Conservation (phyloP, 1,284 basidiomycete genomes). For the Anthracocystis walkeri region DNA sequence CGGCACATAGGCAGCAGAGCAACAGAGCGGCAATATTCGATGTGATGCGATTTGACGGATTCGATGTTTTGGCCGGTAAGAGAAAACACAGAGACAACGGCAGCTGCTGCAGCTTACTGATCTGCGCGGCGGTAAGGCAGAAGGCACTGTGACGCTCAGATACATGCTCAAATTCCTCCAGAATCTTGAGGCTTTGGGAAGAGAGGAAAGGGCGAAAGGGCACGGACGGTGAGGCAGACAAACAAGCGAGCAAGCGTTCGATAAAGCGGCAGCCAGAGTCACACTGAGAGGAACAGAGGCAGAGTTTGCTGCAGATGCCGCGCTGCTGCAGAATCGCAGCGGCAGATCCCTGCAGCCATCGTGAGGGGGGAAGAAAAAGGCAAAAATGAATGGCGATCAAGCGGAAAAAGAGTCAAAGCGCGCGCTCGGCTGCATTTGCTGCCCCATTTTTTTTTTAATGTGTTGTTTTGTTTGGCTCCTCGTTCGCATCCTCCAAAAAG, state of each 20-base stretch:
- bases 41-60: background rate
- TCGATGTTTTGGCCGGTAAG: slow-evolving; percentile 1
- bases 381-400: background rate
- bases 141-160: slow-evolving; percentile 30
- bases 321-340: background rate
- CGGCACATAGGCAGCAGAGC: background rate
- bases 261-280: slow-evolving; percentile 5
- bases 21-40: background rate
- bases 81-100: background rate
- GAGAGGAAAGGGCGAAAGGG: background rate
- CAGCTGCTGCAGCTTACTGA: background rate
- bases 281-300: background rate
- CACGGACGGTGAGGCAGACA: background rate
- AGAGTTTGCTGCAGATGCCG: background rate
- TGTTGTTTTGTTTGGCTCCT: too few relatives aligned
- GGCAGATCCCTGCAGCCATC: slow-evolving; percentile 2
- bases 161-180: slow-evolving; percentile 9
- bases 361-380: too few relatives aligned
- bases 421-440: background rate
- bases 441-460: too few relatives aligned
- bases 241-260: slow-evolving; percentile 3
- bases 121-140: background rate
- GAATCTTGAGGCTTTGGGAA: background rate
- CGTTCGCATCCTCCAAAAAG: too few relatives aligned
- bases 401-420: background rate